Base-by-base conservation (phyloP, 495 filamentous ascomycete genomes). In the Penicillium lagena region DNA sequence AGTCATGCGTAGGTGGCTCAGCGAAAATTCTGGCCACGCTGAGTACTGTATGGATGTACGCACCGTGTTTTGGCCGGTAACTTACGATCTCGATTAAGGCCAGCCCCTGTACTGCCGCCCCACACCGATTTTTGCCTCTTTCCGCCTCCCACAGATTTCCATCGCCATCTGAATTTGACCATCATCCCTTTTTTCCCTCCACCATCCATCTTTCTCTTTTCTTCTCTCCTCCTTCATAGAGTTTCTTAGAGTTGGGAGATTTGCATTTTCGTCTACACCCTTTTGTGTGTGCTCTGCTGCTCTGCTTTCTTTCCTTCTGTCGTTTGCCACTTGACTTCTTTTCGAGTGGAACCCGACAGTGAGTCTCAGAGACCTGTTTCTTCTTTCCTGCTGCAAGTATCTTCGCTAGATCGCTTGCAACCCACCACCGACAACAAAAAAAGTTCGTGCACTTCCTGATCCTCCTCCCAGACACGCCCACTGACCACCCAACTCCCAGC, bases 141-240 rank as follows among this genome's bases (percentile, higher is more conserved):
- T 50, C 22, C 22, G 22, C 22, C 22, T 22, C 56, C 56, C 56
- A 60, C 58, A 59, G 42, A 50, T 39, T 37, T 47, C 32, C n/a
- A 11, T 12, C 32, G 43, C 48, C 46, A 52, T 47, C 36, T 46
- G 51, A 54, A 34, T 40, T 49, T 34, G 34, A 45, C 49, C 47
- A 40, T 35, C 39, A 38, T 37, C 29, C 46, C 38, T 50, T 39
- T 43, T 44, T 63, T 61, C 62, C 57, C 59, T 66, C 69, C 47
- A 42, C 39, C 46, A 51, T 41, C 45, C 50, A 52, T 56, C 44
- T 54, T 43, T 42, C 45, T 46, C 28, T 22, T 50, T 52, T 47
- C 38, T 43, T 50, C 44, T 58, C 46, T 63, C 52, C 58, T 59
- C 63, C 59, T 58, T 66, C 62, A 58, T 67, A 67, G 64, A 66